Percentiles rank a stretch among this genome's conserved stretches.
phyloP scores from a whole-genome alignment of 805 yeast genomes.

The Kluyveromyces siamensis region DNA sequence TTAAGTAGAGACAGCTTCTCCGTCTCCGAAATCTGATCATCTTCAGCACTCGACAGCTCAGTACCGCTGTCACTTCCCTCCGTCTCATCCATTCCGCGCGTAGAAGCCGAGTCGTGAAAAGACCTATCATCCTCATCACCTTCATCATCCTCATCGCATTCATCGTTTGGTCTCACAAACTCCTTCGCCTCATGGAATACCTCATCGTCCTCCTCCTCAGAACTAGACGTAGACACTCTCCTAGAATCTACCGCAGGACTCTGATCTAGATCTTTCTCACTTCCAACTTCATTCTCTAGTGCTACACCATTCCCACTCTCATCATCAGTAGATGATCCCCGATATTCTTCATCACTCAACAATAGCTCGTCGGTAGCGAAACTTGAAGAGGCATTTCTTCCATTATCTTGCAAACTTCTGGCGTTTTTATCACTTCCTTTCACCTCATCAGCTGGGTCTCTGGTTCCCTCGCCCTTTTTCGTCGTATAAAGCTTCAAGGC shows the following conservation, averaged over 20 bases:
- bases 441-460: background rate
- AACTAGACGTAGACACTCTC: background rate
- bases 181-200: conserved; percentile 20
- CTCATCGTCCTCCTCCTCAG: conserved; percentile 7
- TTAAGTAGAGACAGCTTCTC: background rate
- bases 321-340: conserved; percentile 1
- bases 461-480: background rate
- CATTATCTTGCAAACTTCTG: background rate
- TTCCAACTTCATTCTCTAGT: background rate
- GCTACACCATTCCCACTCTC: background rate
- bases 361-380: background rate
- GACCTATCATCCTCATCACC: conserved; percentile 20
- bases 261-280: background rate
- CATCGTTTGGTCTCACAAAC: conserved; percentile 13
- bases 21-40: conserved; percentile 22
- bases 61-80: background rate
- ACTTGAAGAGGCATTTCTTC: background rate
- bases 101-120: background rate
- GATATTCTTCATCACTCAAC: conserved; percentile 3
- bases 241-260: background rate
- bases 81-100: background rate
- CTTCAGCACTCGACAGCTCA: conserved; percentile 19
- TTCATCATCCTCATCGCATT: conserved; percentile 26
- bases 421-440: background rate
- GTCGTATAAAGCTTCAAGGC: conserved; percentile 32